Conservation (phyloP, 176 grass and related monocot species). For the sorghum (Sorghum bicolor) region Sorghum_bicolor_NCBIv3 NC_012873.2:68487501-68488000, state of each 20-base stretch:
- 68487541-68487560: slow-evolving; percentile 50
- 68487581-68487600: slow-evolving; percentile 55
- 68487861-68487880: slow-evolving; percentile 64
- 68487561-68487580: slow-evolving; percentile 61
- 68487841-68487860: slow-evolving; percentile 58
- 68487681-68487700: slow-evolving; percentile 14
- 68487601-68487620: slow-evolving; percentile 42
- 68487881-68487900: slow-evolving; percentile 64
- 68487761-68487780: neutral
- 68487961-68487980: neutral
- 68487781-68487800: no score
- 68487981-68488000: neutral
- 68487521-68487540: slow-evolving; percentile 40
- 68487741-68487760: neutral
- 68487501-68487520: slow-evolving; percentile 54
- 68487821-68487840: slow-evolving; percentile 49
- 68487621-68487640: slow-evolving; percentile 59
- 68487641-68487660: neutral
- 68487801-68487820: neutral
- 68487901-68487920: slow-evolving; percentile 60
- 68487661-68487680: neutral
- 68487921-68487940: slow-evolving; percentile 15
- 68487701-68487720: slow-evolving; percentile 58
- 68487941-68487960: neutral
- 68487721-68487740: slow-evolving; percentile 53